These are phyloP conservation scores for Aspergillus pseudoglaucus DNA, from an alignment of 2,329 filamentous ascomycete genomes.

Conservation along the genomic window DNA sequence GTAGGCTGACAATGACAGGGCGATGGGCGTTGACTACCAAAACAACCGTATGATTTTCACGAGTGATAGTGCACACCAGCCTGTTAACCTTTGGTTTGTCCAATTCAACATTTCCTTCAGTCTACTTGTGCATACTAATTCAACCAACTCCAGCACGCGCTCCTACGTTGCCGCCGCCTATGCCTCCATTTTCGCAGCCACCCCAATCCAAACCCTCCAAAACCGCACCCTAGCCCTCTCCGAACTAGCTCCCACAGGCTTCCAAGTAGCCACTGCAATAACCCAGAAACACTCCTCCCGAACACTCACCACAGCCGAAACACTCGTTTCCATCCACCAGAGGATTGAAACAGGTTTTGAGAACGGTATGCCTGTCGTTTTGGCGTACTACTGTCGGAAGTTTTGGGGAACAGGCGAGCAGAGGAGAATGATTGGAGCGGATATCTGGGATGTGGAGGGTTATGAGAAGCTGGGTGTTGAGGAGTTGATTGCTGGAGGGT, in stretches of 20 bases:
- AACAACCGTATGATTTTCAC: slow-evolving; percentile 9
- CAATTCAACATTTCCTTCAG: too few relatives aligned
- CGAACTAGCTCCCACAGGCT: slow-evolving; percentile 10
- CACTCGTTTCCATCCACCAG: slow-evolving; percentile 1
- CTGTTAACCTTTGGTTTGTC: slow-evolving; percentile 11
- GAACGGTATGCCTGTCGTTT: background rate
- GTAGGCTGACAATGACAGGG: slow-evolving; percentile 1
- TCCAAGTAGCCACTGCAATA: slow-evolving; percentile 6
- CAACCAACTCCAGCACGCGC: slow-evolving; percentile 8
- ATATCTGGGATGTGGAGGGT: slow-evolving; percentile 11
- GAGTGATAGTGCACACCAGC: slow-evolving; percentile 5
- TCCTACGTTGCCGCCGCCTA: slow-evolving; percentile 14
- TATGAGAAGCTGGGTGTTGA: slow-evolving; percentile 5
- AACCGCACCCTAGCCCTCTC: slow-evolving; percentile 7
- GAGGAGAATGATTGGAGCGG: slow-evolving; percentile 2
- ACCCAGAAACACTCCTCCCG: background rate
- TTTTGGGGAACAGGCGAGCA: slow-evolving; percentile 11
- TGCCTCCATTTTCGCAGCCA: slow-evolving; percentile 9
- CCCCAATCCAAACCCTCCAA: slow-evolving; percentile 5
- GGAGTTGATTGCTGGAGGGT: background rate
- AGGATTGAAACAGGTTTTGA: slow-evolving; percentile 2
- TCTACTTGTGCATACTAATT: too few relatives aligned
- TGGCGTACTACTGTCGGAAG: slow-evolving; percentile 11
- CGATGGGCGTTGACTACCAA: slow-evolving; percentile 8
- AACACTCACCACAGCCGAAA: background rate